Conservation (phyloP, 306 rosid genomes). For the Inga laurina region DNA sequence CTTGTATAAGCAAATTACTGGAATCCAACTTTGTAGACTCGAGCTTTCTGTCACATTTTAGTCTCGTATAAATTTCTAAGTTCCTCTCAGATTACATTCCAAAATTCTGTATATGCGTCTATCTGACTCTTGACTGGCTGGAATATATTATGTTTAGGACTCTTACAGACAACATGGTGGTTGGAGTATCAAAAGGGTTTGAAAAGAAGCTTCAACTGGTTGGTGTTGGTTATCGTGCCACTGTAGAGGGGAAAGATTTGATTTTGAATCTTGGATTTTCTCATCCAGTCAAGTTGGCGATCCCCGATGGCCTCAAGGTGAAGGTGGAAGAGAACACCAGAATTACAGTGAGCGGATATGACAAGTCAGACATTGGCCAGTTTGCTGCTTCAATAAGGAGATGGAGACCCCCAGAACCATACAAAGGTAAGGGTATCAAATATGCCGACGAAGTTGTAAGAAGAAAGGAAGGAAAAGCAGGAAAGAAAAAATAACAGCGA, state of each 20-base stretch:
- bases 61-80: constrained; percentile 1
- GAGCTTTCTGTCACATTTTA: constrained; percentile 7
- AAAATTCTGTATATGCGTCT: not conserved
- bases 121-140: constrained; percentile 30
- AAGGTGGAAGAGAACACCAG: constrained; percentile 94
- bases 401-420: constrained; percentile 99
- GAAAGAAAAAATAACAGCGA: constrained; percentile 74
- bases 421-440: constrained; percentile 96
- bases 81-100: not conserved
- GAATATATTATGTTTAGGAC: constrained; percentile 61
- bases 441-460: constrained; percentile 89
- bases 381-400: constrained; percentile 87
- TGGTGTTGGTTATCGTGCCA: constrained; percentile 98
- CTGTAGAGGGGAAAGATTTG: constrained; percentile 71
- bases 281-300: constrained; percentile 90
- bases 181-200: constrained; percentile 97
- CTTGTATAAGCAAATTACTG: not conserved
- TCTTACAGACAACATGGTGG: constrained; percentile 84
- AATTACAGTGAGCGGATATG: constrained; percentile 80
- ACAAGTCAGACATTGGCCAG: constrained; percentile 84
- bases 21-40: constrained; percentile 1
- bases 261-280: constrained; percentile 95
- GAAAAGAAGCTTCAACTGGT: constrained; percentile 89
- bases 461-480: constrained; percentile 96
- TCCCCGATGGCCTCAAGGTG: constrained; percentile 73